Conservation (phyloP, 73 alveolate genomes). For the Paramecium biaurelia region DNA sequence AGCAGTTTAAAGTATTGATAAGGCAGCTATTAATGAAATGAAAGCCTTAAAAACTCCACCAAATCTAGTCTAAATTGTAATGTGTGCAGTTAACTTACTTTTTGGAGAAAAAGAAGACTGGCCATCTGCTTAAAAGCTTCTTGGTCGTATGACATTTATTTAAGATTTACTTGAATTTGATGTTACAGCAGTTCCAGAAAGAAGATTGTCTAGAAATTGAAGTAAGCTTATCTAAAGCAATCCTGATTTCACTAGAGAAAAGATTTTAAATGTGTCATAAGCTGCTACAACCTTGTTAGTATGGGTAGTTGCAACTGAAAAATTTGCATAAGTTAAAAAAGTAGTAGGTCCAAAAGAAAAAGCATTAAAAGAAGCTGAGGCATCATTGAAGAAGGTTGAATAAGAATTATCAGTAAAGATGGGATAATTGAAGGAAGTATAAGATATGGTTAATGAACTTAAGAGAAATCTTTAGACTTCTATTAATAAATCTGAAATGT, state of each 20-base stretch:
- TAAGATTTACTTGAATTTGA: conserved; percentile 78
- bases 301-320: conserved; percentile 93
- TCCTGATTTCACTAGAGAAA: conserved; percentile 78
- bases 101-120: conserved; percentile 88
- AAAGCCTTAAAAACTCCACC: conserved; percentile 98
- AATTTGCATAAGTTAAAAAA: conserved; percentile 85
- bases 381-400: conserved; percentile 79
- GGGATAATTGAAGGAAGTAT: conserved; percentile 88
- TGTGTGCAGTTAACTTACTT: conserved; percentile 93
- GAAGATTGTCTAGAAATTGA: conserved; percentile 73
- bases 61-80: conserved; percentile 90
- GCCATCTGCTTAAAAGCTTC: conserved; percentile 87
- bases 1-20: conserved; percentile 96
- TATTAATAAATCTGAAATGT: conserved; percentile 86
- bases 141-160: conserved; percentile 85
- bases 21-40: conserved; percentile 97
- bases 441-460: conserved; percentile 84
- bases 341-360: conserved; percentile 97
- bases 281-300: conserved; percentile 84
- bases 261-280: conserved; percentile 74
- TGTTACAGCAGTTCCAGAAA: conserved; percentile 80
- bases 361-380: conserved; percentile 92
- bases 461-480: conserved; percentile 88
- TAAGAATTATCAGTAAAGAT: conserved; percentile 82
- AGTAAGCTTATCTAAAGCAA: conserved; percentile 70